Evolutionary conservation across 345 rosid species (phyloP).

Genomic region (Orychophragmus violaceus): DNA sequence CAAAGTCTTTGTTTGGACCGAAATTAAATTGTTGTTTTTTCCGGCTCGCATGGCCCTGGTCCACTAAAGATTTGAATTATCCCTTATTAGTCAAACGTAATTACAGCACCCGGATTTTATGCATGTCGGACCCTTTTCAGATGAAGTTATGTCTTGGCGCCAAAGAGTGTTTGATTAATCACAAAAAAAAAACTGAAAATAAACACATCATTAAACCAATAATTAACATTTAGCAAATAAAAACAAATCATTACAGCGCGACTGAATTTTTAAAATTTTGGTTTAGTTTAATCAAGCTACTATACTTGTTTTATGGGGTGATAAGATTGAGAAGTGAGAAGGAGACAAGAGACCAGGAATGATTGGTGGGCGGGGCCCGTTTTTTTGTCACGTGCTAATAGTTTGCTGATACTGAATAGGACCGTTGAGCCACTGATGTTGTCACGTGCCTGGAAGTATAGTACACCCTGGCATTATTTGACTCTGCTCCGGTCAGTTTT

Average conservation of each 20-base stretch:
- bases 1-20: conserved; percentile 13
- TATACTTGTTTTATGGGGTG: neutral
- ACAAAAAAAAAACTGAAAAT: neutral
- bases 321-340: neutral
- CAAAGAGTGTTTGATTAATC: conserved; percentile 3
- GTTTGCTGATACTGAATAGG: conserved; percentile 18
- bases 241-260: neutral
- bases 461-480: conserved; percentile 24
- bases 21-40: conserved; percentile 18
- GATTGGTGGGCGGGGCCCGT: conserved; percentile 25
- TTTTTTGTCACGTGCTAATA: conserved; percentile 26
- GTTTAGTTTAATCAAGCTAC: neutral
- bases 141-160: conserved; percentile 9
- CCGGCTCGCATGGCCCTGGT: conserved; percentile 8
- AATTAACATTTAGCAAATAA: neutral
- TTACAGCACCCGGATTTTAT: conserved; percentile 3
- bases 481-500: conserved; percentile 8
- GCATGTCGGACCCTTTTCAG: conserved; percentile 1
- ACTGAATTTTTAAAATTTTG: neutral
- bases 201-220: conserved; percentile 7
- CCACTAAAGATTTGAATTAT: neutral
- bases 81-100: conserved; percentile 12
- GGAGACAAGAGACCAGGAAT: conserved; percentile 28
- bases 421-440: conserved; percentile 31
- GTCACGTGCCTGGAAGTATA: conserved; percentile 18